Evolutionary conservation across 148 eudicot genomes (phyloP).

Genomic region (Rhododendron henanense): DNA sequence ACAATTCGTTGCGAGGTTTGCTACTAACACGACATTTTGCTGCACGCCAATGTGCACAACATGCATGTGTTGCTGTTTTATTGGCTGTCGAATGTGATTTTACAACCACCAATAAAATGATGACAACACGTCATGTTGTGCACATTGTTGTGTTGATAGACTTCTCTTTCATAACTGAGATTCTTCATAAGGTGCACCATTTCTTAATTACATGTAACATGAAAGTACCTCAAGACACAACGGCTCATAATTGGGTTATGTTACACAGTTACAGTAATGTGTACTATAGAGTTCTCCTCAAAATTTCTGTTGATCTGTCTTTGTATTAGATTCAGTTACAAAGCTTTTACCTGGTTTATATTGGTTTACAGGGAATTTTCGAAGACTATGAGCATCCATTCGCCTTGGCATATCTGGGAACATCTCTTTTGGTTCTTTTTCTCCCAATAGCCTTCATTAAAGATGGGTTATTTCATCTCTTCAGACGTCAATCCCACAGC

Average conservation of each 20-base stretch:
- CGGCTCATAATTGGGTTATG: not conserved
- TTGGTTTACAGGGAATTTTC: conserved; percentile 57
- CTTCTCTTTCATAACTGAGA: not conserved
- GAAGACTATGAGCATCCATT: conserved; percentile 81
- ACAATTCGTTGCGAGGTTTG: not conserved
- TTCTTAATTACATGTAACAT: not conserved
- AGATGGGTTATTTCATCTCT: conserved; percentile 50
- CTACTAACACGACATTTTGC: not conserved
- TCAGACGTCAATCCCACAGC: conserved; percentile 44
- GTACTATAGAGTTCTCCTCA: not conserved
- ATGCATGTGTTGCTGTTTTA: not conserved
- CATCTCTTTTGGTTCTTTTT: conserved; percentile 81
- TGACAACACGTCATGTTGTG: not conserved
- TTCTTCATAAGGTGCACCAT: not conserved
- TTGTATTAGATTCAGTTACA: not conserved
- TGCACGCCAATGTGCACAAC: not conserved
- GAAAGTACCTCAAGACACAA: not conserved
- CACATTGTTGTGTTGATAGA: not conserved
- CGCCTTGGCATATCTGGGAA: conserved; percentile 84
- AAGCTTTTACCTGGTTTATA: not conserved
- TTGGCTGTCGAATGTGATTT: not conserved
- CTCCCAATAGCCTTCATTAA: conserved; percentile 77
- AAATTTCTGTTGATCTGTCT: not conserved
- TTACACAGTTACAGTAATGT: not conserved
- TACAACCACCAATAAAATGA: not conserved